phyloP scores from a whole-genome alignment of 306 rosid genomes.

The Canavalia gladiata region DNA sequence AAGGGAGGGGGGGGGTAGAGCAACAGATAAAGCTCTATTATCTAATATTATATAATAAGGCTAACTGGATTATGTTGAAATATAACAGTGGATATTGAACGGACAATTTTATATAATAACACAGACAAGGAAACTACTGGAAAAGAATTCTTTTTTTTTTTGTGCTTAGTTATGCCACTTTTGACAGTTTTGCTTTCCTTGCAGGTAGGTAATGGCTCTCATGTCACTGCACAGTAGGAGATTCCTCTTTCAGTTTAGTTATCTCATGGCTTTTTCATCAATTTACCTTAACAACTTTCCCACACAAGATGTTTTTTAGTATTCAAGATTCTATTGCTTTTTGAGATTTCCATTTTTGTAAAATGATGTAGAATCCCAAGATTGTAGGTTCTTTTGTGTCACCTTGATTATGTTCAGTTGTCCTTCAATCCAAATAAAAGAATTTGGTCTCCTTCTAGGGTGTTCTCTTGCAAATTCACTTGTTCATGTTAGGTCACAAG shows the following conservation, averaged over 20 bases:
- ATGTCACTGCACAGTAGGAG: background rate
- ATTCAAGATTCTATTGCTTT: background rate
- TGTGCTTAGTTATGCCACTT: background rate
- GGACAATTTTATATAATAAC: conserved; percentile 4
- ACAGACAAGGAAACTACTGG: conserved; percentile 9
- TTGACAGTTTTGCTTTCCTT: background rate
- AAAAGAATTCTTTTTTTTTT: background rate
- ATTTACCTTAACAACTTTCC: background rate
- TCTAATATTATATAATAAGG: background rate
- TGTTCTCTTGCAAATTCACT: background rate
- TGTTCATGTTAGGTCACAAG: too few relatives aligned
- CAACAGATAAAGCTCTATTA: background rate
- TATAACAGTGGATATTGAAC: conserved; percentile 4
- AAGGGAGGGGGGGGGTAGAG: background rate
- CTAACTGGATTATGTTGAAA: background rate
- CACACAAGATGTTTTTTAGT: background rate
- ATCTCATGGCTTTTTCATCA: background rate
- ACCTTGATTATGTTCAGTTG: background rate
- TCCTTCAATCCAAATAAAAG: background rate
- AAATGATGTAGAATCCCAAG: background rate
- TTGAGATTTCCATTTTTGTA: background rate
- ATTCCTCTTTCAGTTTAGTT: background rate
- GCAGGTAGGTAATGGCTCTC: background rate
- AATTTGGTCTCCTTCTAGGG: background rate
- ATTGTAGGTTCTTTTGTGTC: background rate